Base-by-base conservation (phyloP, 2,329 filamentous ascomycete genomes). In the Emmonsiellopsis sp. region DNA sequence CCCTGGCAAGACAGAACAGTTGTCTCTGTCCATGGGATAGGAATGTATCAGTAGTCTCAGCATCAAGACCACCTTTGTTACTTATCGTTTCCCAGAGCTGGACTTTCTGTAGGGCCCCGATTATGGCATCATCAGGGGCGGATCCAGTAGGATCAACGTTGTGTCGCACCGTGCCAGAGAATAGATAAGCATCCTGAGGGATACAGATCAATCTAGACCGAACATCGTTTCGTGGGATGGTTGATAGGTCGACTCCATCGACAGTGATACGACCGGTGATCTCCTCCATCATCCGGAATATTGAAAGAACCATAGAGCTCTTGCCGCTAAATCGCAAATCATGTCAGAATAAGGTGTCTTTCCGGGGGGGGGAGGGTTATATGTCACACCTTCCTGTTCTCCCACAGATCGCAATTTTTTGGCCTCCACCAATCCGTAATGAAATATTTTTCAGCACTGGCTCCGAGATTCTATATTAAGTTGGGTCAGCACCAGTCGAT, bases 321-420 rank as follows among this genome's bases (percentile, higher is more conserved):
- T 58, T 58, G 2, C 56, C 56, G 42, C 54, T 55, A 40, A 34
- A 20, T 35, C 15, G 35, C 9, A 38, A 38, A 38, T 7, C 35
- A 38, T 38, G 35, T 38, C 13, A 38, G 35, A 38, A 26, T 26
- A 26, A 26, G 20, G 20, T 26, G 20, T 26, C 20, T 26, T 26
- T 26, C 20, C 20, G 20, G 16, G 8, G 15, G 13, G 31, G 37
- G n/a, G 11, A 30, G n/a, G 11, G 13, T 26, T 30, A 26, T 9
- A 34, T 7, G 37, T 26, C 48, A 47, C 34, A 49, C 53, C 53
- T 55, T 51, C 59, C 59, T 9, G 54, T 59, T 31, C 58, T 47
- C n/a, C 59, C 59, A 42, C 58, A 59, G 26, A 62, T 52, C 8
- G 52, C 58, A 7, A 58, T 47, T 46, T 58, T 60, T 38, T 58